These are phyloP conservation scores for Sporothrix brasiliensis DNA, from an alignment of 2,329 filamentous ascomycete genomes.

Conservation along the genomic window DNA sequence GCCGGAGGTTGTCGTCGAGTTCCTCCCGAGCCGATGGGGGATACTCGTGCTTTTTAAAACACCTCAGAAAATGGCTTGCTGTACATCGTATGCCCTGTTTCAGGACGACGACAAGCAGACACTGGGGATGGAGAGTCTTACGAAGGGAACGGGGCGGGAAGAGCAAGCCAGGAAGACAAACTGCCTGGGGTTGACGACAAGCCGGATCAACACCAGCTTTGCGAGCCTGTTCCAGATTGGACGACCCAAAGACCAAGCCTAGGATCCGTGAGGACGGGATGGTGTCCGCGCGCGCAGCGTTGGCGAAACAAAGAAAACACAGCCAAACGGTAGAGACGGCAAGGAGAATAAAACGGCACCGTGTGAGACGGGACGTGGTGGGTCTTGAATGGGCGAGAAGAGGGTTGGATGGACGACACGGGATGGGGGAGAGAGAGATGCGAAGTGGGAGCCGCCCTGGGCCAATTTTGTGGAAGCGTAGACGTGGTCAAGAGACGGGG, in stretches of 20 bases:
- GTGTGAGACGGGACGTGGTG: conserved; percentile 6
- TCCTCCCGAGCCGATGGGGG: neutral
- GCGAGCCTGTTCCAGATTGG: conserved; percentile 18
- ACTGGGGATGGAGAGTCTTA: conserved; percentile 9
- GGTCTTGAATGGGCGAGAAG: neutral
- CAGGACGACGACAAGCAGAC: conserved; percentile 5
- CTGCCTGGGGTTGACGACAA: conserved; percentile 1
- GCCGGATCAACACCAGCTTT: conserved; percentile 5
- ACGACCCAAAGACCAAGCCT: neutral
- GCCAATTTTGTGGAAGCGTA: neutral
- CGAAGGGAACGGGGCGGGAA: neutral
- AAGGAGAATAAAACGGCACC: conserved; percentile 11
- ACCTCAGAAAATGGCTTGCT: neutral
- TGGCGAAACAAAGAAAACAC: conserved; percentile 25
- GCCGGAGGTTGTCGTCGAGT: neutral
- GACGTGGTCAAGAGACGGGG: neutral
- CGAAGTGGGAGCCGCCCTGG: neutral
- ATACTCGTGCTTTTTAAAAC: conserved; percentile 10
- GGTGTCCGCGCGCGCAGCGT: conserved; percentile 15
- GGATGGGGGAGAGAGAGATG: neutral
- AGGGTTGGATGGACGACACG: conserved; percentile 3
- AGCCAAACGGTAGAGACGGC: conserved; percentile 10
- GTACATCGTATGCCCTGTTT: conserved; percentile 18
- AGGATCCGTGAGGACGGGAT: neutral
- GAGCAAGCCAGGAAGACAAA: neutral